Conservation (phyloP, 768 basidiomycete genomes). For the Sporobolomyces roseus region DNA sequence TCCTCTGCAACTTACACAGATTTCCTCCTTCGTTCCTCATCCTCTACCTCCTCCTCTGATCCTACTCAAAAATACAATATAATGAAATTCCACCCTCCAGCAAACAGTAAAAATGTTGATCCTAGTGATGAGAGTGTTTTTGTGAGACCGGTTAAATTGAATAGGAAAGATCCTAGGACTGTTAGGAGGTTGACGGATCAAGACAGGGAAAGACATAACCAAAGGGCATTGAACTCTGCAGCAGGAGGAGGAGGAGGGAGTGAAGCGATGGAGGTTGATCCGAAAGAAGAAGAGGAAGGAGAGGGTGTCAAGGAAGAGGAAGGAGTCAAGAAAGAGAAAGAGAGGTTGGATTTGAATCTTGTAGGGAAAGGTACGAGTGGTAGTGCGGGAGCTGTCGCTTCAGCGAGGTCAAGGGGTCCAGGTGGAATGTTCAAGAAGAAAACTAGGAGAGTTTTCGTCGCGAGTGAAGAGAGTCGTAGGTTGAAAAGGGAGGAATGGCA, state of each 20-base stretch:
- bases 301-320: not conserved
- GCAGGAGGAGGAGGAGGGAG: not conserved
- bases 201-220: conserved; percentile 32
- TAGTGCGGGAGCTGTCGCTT: not conserved
- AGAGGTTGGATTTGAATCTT: conserved; percentile 30
- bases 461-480: conserved; percentile 71
- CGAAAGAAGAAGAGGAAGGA: conserved; percentile 5
- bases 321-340: conserved; percentile 15
- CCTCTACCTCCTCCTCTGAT: not conserved
- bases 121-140: conserved; percentile 66
- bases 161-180: conserved; percentile 69
- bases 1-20: conserved; percentile 22
- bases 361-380: conserved; percentile 36
- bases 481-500: conserved; percentile 78
- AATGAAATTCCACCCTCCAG: conserved; percentile 69
- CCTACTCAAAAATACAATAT: conserved; percentile 78
- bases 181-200: conserved; percentile 38
- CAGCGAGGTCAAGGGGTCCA: conserved; percentile 14
- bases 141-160: conserved; percentile 74
- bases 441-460: conserved; percentile 74
- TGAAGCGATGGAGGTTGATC: conserved; percentile 13
- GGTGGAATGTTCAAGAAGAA: conserved; percentile 63
- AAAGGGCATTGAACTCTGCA: too few species aligned
- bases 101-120: conserved; percentile 57
- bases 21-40: conserved; percentile 20